Base-by-base conservation (phyloP, 768 basidiomycete species). In the Rhizopogon roseolus region DNA sequence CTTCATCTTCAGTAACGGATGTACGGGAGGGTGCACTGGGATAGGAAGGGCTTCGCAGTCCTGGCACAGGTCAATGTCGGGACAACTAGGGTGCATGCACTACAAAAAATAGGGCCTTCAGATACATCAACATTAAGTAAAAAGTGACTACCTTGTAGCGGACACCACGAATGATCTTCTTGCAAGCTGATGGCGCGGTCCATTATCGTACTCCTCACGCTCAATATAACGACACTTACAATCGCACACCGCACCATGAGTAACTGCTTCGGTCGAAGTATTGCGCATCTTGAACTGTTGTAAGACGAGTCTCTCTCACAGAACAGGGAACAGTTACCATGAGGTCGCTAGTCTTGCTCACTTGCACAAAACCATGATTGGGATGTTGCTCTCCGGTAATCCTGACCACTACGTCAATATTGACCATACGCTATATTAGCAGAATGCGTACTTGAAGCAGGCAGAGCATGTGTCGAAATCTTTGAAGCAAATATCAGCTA, bases 31-130 rank as follows among this genome's bases (percentile, higher is more conserved):
- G 65, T 95, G 92, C 11, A 88, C 73, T 5, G 83, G 70, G 55
- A 93, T 88, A 0, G 92, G 92, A 53, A 82, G 76, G 5, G 90
- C 84, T 70, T 93, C 92, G 69, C 93, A 95, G 49, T 67, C 68
- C 54, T 77, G 74, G 69, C 92, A 95, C 16, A 94, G 76, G 62
- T 95, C 93, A 59, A 84, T 92, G 66, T 93, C 88, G 0, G 79
- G 76, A 69, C 93, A 95, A 3, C 73, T 70, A 13, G 81, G 76
- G 63, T 92, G 84, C 81, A 90, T 84, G 70, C 93, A 95, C 86
- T 89, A 57, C 29, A 56, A n/a, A 32, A 13, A 22, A 48, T 16
- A 16, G 14, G 22, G 16, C 39, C 34, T 50, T 63, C 16, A 55
- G 53, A 53, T 1, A n/a, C 1, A n/a, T 16, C 8, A 37, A 42